These are phyloP conservation scores for Phanerochaete sordida DNA, from an alignment of 768 basidiomycete genomes.

Conservation along the genomic window DNA sequence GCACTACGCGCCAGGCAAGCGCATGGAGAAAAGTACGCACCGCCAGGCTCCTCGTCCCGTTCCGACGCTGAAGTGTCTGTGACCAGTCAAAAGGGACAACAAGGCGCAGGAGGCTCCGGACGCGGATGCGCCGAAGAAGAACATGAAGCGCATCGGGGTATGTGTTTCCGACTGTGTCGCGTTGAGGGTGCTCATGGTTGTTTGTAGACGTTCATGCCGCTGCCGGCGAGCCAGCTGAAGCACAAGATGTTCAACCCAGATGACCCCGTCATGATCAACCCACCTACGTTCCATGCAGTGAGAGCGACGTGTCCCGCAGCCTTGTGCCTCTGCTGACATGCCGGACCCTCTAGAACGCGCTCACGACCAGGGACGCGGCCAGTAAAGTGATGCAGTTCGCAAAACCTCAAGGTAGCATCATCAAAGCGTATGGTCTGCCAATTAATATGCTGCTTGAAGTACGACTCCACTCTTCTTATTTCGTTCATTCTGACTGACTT, in stretches of 20 bases:
- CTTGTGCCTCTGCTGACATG: neutral
- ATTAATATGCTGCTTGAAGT: constrained; percentile 71
- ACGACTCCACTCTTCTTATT: constrained; percentile 15
- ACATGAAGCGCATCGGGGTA: neutral
- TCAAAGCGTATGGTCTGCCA: constrained; percentile 71
- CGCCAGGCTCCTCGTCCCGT: neutral
- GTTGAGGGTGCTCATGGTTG: neutral
- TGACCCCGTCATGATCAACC: constrained; percentile 30
- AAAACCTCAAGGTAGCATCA: constrained; percentile 41
- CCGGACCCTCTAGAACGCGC: constrained; percentile 25
- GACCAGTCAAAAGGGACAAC: neutral
- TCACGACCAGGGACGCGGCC: constrained; percentile 31
- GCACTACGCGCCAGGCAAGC: neutral
- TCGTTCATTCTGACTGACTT: neutral
- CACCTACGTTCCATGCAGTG: constrained; percentile 34
- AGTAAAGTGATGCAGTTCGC: constrained; percentile 46
- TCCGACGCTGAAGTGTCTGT: neutral
- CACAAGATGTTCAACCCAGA: constrained; percentile 36
- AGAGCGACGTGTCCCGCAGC: neutral
- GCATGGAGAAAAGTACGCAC: neutral
- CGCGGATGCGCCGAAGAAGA: neutral
- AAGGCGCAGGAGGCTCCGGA: neutral
- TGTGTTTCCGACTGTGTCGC: neutral
- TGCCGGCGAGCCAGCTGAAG: constrained; percentile 35
- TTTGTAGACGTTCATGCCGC: constrained; percentile 39